Conservation (phyloP, 179 eudicot genomes). For the Silene noctiflora region DNA sequence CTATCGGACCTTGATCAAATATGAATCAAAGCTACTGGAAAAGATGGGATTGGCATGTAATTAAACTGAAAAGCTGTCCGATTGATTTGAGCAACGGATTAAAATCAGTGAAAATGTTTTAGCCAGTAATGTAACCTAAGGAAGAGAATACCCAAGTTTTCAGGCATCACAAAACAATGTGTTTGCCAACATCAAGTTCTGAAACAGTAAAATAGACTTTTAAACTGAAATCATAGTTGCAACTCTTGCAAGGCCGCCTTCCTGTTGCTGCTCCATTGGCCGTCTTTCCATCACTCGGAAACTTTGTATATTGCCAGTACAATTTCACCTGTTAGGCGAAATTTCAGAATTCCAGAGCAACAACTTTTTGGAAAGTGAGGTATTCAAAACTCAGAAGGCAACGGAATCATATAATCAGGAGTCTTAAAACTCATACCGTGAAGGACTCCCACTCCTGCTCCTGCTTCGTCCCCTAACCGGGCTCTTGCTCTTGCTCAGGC, state of each 20-base stretch:
- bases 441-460: slow-evolving; percentile 42
- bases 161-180: slow-evolving; percentile 10
- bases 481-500: too few species aligned
- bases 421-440: slow-evolving; percentile 19
- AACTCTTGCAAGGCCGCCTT: slow-evolving; percentile 14
- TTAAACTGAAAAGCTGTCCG: background rate
- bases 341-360: background rate
- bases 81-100: background rate
- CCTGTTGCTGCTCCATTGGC: slow-evolving; percentile 8
- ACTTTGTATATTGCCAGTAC: background rate
- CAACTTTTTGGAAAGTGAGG: background rate
- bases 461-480: slow-evolving; percentile 37
- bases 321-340: slow-evolving; percentile 19
- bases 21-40: background rate
- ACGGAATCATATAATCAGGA: background rate
- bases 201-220: background rate
- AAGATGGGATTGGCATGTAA: background rate
- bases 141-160: background rate
- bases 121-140: background rate
- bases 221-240: background rate
- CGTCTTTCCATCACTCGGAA: background rate
- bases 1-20: background rate
- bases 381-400: background rate
- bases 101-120: background rate
- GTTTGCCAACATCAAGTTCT: background rate